These are phyloP conservation scores for Phytopythium chamaehyphon DNA, from an alignment of 352 stramenopile species.

Conservation along the genomic window DNA sequence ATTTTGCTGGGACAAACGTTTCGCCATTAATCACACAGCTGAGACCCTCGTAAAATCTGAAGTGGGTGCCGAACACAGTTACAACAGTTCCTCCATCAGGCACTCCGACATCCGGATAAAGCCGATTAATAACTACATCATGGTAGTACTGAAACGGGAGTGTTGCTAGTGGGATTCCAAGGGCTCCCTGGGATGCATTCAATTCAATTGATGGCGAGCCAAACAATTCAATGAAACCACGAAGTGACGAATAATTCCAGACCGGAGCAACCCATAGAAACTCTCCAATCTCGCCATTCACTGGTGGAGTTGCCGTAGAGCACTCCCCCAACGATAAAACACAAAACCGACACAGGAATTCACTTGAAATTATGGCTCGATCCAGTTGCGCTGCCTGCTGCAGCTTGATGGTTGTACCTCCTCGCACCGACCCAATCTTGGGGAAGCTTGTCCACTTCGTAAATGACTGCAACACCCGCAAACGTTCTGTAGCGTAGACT, in stretches of 20 bases:
- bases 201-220: background rate
- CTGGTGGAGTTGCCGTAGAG: constrained; percentile 10
- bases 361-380: background rate
- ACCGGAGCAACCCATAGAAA: constrained; percentile 17
- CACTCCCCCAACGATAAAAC: constrained; percentile 9
- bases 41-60: constrained; percentile 22
- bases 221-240: constrained; percentile 24
- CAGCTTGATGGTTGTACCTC: background rate
- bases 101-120: constrained; percentile 19
- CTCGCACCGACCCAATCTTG: background rate
- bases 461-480: constrained; percentile 8
- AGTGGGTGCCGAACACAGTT: constrained; percentile 24
- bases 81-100: constrained; percentile 24
- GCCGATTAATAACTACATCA: constrained; percentile 15
- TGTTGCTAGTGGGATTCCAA: background rate
- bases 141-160: constrained; percentile 31
- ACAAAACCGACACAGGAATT: constrained; percentile 22
- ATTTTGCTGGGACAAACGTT: constrained; percentile 15
- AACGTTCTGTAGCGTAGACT: constrained; percentile 9
- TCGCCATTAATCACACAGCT: constrained; percentile 29
- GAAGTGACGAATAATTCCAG: constrained; percentile 11
- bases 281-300: constrained; percentile 1
- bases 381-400: too few species aligned
- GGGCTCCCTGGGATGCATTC: background rate
- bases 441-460: background rate